These are phyloP conservation scores for Boeremia exigua DNA, from an alignment of 2,329 filamentous ascomycete species.

Conservation along the genomic window DNA sequence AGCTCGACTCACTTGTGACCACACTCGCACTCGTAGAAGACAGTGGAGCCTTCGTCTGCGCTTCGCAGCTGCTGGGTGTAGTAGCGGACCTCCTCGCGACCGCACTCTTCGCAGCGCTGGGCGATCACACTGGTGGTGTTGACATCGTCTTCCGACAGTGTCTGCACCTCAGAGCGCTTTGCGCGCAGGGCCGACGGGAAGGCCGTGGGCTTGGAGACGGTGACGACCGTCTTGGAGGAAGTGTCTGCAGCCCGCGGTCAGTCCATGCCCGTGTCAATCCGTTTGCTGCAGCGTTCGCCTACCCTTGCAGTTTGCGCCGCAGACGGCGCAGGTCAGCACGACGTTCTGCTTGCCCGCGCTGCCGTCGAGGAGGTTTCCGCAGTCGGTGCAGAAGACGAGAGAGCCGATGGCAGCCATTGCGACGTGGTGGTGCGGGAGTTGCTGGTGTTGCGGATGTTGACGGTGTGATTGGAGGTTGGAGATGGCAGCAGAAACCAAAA, in stretches of 20 bases:
- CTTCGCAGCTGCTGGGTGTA: slow-evolving; percentile 85
- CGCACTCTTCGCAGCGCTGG: slow-evolving; percentile 80
- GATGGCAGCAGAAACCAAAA: slow-evolving; percentile 25
- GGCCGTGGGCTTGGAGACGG: slow-evolving; percentile 83
- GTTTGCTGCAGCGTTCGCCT: slow-evolving; percentile 9
- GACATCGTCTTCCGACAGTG: slow-evolving; percentile 77
- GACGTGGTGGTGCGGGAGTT: slow-evolving; percentile 2
- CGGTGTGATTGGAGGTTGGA: slow-evolving; percentile 7
- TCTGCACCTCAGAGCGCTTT: slow-evolving; percentile 85
- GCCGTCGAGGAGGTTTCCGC: slow-evolving; percentile 85
- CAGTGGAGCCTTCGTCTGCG: slow-evolving; percentile 92
- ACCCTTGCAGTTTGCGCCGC: slow-evolving; percentile 86
- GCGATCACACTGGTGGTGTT: slow-evolving; percentile 73
- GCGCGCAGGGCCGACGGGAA: slow-evolving; percentile 90
- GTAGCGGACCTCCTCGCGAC: slow-evolving; percentile 80
- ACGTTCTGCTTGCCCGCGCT: slow-evolving; percentile 79
- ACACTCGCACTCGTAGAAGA: slow-evolving; percentile 90
- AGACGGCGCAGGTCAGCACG: slow-evolving; percentile 82
- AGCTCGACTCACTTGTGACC: slow-evolving; percentile 72
- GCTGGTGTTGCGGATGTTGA: slow-evolving; percentile 2
- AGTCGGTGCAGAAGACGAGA: slow-evolving; percentile 90
- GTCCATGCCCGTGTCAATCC: background rate
- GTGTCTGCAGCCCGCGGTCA: slow-evolving; percentile 31
- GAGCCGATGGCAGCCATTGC: slow-evolving; percentile 89
- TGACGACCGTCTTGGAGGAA: slow-evolving; percentile 74